A percentile compares a stretch with the other conserved stretches of the same genome.
These are phyloP conservation scores for Rhizopogon salebrosus DNA, from an alignment of 768 basidiomycete genomes.

Conservation along the genomic window DNA sequence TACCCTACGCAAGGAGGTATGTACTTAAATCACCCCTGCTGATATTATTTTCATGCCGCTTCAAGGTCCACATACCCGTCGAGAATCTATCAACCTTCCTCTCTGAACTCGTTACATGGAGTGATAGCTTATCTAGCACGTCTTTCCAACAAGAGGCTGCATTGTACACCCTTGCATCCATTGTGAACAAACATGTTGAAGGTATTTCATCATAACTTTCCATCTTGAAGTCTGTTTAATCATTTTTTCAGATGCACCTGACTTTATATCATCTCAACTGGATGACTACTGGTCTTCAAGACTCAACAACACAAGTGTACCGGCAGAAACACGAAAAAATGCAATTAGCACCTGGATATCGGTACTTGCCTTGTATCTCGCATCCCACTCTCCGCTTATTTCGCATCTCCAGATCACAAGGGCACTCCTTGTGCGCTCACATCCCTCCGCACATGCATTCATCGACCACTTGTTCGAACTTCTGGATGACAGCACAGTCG, in stretches of 20 bases:
- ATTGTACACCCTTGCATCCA: slow-evolving; percentile 52
- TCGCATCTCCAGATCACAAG: slow-evolving; percentile 56
- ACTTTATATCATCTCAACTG: slow-evolving; percentile 40
- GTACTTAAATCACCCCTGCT: slow-evolving; percentile 7
- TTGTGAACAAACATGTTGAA: slow-evolving; percentile 75
- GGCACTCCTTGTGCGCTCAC: slow-evolving; percentile 72
- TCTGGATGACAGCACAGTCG: slow-evolving; percentile 60
- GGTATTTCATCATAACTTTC: slow-evolving; percentile 37
- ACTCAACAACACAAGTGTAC: slow-evolving; percentile 31
- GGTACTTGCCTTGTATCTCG: slow-evolving; percentile 38
- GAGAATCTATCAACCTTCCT: slow-evolving; percentile 47
- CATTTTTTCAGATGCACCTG: slow-evolving; percentile 36
- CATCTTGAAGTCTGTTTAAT: neutral
- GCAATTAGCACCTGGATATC: slow-evolving; percentile 63
- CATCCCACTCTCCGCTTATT: neutral
- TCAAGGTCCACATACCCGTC: slow-evolving; percentile 50
- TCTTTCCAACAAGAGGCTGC: slow-evolving; percentile 50
- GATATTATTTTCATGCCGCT: neutral
- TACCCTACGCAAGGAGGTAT: slow-evolving; percentile 62
- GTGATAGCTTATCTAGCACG: slow-evolving; percentile 40
- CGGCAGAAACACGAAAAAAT: slow-evolving; percentile 37
- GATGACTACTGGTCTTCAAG: slow-evolving; percentile 44
- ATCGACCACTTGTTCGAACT: slow-evolving; percentile 63
- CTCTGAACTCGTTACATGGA: slow-evolving; percentile 54
- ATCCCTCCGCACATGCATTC: slow-evolving; percentile 51